Conservation (phyloP, 2,329 filamentous ascomycete genomes). For the Colletotrichum sansevieriae region DNA sequence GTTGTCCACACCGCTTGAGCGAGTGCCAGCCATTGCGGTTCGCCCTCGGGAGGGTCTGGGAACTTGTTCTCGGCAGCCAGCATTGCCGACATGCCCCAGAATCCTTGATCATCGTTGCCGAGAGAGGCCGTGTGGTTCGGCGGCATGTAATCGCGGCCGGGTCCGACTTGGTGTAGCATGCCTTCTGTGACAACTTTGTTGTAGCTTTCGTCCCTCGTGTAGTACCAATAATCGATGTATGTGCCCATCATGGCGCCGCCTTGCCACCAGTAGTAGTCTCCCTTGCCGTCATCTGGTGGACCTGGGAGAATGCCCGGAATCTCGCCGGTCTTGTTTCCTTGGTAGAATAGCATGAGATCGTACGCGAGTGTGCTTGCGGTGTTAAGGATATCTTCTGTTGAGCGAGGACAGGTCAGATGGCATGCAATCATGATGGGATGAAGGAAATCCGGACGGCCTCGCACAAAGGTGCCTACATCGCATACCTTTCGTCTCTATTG, state of each 20-base stretch:
- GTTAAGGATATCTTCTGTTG: conserved; percentile 54
- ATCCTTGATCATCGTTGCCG: conserved; percentile 76
- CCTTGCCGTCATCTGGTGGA: conserved; percentile 52
- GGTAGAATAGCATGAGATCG: conserved; percentile 61
- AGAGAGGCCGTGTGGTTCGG: conserved; percentile 63
- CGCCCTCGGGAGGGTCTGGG: conserved; percentile 62
- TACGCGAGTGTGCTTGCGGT: conserved; percentile 56
- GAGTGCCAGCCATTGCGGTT: conserved; percentile 68
- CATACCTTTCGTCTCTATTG: conserved; percentile 36
- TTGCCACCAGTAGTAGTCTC: conserved; percentile 77
- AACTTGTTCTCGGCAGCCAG: conserved; percentile 70
- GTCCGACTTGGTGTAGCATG: conserved; percentile 66
- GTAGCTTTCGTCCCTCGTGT: conserved; percentile 70
- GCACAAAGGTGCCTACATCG: neutral
- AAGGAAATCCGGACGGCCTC: neutral
- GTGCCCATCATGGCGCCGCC: conserved; percentile 72
- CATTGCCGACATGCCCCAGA: conserved; percentile 77
- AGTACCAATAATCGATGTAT: conserved; percentile 74
- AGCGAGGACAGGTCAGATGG: too few species aligned
- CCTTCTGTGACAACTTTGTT: conserved; percentile 65
- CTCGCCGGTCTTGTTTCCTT: conserved; percentile 59
- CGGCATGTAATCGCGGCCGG: conserved; percentile 68
- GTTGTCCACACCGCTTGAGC: conserved; percentile 75
- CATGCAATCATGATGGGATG: neutral
- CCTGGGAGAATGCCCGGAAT: conserved; percentile 63